Evolutionary conservation across 2,329 filamentous ascomycete species (phyloP).

Genomic region (Zasmidium angulare): DNA sequence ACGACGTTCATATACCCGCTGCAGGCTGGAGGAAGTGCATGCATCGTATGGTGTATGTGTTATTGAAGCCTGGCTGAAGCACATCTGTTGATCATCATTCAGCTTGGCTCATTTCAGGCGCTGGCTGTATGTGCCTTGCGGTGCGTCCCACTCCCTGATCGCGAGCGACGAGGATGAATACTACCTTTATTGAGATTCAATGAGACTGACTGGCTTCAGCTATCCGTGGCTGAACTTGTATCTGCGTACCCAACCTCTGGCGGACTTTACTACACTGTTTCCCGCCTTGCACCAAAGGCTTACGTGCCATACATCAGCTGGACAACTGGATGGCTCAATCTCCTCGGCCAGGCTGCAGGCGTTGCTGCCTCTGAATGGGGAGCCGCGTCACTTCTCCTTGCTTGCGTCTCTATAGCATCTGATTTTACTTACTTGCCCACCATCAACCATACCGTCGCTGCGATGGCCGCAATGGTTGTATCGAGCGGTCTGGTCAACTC

Average conservation of each 20-base stretch:
- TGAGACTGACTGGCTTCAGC: constrained; percentile 4
- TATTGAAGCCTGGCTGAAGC: neutral
- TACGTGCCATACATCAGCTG: constrained; percentile 53
- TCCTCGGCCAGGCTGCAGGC: constrained; percentile 54
- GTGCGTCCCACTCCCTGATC: constrained; percentile 11
- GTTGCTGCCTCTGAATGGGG: constrained; percentile 60
- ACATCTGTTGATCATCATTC: neutral
- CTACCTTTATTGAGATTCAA: too few relatives aligned
- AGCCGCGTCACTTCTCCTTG: constrained; percentile 56
- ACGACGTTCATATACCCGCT: constrained; percentile 58
- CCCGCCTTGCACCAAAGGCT: constrained; percentile 50
- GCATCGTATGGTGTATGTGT: constrained; percentile 53
- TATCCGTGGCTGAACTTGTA: constrained; percentile 57
- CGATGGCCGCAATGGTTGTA: constrained; percentile 56
- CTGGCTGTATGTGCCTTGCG: constrained; percentile 57
- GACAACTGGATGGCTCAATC: constrained; percentile 42
- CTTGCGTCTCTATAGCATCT: constrained; percentile 52
- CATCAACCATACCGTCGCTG: constrained; percentile 49
- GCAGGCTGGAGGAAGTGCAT: constrained; percentile 53
- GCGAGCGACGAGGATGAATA: too few relatives aligned
- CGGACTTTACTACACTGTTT: constrained; percentile 53
- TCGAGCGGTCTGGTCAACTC: constrained; percentile 57
- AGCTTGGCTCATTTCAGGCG: constrained; percentile 55
- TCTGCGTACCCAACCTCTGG: constrained; percentile 60
- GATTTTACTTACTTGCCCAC: constrained; percentile 41